Percentiles rank a stretch among this genome's conserved stretches.
Conservation (phyloP, 495 filamentous ascomycete species). For the Penicillium nucicola region DNA sequence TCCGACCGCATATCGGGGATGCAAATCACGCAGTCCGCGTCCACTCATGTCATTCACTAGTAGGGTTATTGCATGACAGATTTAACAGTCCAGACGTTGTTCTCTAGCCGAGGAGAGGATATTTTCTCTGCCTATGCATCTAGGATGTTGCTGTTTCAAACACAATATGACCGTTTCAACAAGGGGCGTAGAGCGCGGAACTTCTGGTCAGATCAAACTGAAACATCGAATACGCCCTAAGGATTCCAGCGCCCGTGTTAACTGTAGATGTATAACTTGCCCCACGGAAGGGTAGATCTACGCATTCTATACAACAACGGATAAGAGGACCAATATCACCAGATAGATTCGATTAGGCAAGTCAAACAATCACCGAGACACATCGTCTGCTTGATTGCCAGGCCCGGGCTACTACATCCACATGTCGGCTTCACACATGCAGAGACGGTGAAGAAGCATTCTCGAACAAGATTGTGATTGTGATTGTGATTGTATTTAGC, state of each 20-base stretch:
- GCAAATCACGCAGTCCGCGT: background rate
- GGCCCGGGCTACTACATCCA: background rate
- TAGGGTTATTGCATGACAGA: background rate
- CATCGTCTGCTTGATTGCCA: constrained; percentile 11
- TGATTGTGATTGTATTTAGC: background rate
- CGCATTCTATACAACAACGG: background rate
- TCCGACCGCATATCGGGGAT: constrained; percentile 3
- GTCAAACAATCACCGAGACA: constrained; percentile 11
- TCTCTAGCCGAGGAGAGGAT: background rate
- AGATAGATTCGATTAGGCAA: background rate
- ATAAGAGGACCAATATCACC: constrained; percentile 6
- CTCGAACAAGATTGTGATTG: constrained; percentile 3
- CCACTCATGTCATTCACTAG: background rate
- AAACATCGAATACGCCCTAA: background rate
- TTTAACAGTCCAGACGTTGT: background rate
- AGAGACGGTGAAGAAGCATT: constrained; percentile 10
- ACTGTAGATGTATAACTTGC: too few species aligned
- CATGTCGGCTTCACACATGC: constrained; percentile 8
- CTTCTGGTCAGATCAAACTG: constrained; percentile 1
- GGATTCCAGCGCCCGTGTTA: background rate
- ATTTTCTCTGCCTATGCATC: background rate
- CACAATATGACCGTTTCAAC: background rate
- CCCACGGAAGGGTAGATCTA: background rate
- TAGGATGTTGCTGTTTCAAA: background rate
- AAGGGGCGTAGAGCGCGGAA: constrained; percentile 1